Evolutionary conservation across 2,329 filamentous ascomycete species (phyloP).

Genomic region (Curvularia spicifera): DNA sequence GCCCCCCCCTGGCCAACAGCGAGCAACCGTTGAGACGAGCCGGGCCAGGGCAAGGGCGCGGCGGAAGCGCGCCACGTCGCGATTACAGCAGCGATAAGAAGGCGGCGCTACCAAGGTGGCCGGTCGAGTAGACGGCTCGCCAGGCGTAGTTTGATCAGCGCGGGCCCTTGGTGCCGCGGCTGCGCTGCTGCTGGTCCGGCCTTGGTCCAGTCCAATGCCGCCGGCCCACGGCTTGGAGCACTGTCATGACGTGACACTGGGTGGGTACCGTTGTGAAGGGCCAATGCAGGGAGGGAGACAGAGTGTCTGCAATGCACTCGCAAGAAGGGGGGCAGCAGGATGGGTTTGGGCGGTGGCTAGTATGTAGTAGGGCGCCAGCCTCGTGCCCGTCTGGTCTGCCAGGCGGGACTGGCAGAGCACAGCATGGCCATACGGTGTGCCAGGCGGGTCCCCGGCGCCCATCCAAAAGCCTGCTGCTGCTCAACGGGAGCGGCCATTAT

Average conservation of each 20-base stretch:
- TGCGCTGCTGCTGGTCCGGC: conserved; percentile 29
- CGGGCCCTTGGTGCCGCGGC: conserved; percentile 22
- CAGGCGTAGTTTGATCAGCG: conserved; percentile 42
- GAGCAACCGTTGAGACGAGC: conserved; percentile 31
- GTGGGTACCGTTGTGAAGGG: background rate
- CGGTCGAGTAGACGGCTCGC: conserved; percentile 26
- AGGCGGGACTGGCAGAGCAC: background rate
- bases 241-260: conserved; percentile 7
- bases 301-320: background rate
- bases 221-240: conserved; percentile 3
- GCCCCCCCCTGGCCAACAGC: conserved; percentile 33
- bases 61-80: conserved; percentile 33
- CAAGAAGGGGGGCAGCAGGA: background rate
- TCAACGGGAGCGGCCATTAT: conserved; percentile 19
- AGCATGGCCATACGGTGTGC: background rate
- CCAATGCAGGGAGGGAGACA: background rate
- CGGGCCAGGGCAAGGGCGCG: conserved; percentile 29
- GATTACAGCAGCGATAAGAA: conserved; percentile 29
- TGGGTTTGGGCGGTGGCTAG: background rate
- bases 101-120: conserved; percentile 34
- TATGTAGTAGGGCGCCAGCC: background rate
- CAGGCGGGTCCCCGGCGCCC: background rate
- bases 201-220: conserved; percentile 8
- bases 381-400: background rate
- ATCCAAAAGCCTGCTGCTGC: background rate